These are phyloP conservation scores for Medicago ruthenica DNA, from an alignment of 306 rosid species.

Conservation along the genomic window DNA sequence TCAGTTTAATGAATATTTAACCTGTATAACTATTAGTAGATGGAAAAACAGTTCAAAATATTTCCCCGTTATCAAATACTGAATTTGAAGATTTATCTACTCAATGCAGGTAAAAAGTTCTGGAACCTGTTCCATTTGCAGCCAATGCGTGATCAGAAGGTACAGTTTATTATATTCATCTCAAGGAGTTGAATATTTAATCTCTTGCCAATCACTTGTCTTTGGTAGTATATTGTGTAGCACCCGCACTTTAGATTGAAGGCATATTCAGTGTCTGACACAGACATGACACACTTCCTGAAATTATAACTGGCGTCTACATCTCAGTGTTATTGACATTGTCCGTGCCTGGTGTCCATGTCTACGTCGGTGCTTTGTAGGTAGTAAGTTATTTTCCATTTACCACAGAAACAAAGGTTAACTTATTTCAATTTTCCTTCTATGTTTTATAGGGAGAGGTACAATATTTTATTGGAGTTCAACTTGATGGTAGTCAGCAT, in stretches of 20 bases:
- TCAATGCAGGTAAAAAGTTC: slow-evolving; percentile 84
- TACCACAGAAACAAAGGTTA: slow-evolving; percentile 14
- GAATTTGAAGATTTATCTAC: slow-evolving; percentile 35
- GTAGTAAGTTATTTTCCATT: background rate
- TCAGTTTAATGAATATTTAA: slow-evolving; percentile 9
- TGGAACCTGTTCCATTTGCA: slow-evolving; percentile 98
- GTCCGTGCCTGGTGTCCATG: background rate
- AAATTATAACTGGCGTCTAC: background rate
- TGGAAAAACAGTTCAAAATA: slow-evolving; percentile 13
- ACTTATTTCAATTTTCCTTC: slow-evolving; percentile 23
- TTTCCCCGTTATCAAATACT: slow-evolving; percentile 2
- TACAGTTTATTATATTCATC: slow-evolving; percentile 30
- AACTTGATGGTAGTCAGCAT: slow-evolving; percentile 96
- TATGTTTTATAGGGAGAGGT: slow-evolving; percentile 85
- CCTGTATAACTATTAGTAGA: background rate
- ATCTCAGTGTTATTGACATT: background rate
- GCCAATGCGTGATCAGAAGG: slow-evolving; percentile 99
- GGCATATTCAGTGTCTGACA: background rate
- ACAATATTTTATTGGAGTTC: slow-evolving; percentile 95
- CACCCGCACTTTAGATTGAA: too few relatives aligned
- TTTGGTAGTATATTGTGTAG: too few relatives aligned
- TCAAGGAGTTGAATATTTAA: background rate
- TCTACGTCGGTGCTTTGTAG: background rate
- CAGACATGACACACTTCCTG: background rate
- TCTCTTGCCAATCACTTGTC: slow-evolving; percentile 22